Evolutionary conservation across 805 yeast species (phyloP), one percentile per base, ranked within the genome.

Genomic region (Yamadazyma insecticola): DNA sequence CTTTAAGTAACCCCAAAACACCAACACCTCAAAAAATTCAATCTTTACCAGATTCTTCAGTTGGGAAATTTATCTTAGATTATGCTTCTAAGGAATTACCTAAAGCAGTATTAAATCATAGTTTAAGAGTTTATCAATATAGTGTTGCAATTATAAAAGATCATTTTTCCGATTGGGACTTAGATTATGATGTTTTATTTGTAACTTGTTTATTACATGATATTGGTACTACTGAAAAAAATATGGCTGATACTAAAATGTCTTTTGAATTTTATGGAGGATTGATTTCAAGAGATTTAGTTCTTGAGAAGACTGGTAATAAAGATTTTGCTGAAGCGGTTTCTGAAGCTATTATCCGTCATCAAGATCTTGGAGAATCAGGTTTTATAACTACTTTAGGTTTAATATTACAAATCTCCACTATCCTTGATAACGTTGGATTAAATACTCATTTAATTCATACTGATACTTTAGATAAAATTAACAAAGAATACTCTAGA

Each of bases 201-300:
- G 48, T 44, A n/a, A 54, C 63, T 13, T 33, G 56, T 23, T 47
- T 57, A 36, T 45, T 57, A 28, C 63, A 57, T 38, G 63, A 57
- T 37, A 57, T 56, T 29, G 63, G 52, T 4, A 55, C 62, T 33
- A 56, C 60, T n/a, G 45, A 43, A 18, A 45, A 53, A 28, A 55
- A 56, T 30, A 53, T 57, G 59, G 35, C 28, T 3, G 53, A 56
- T 13, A 55, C 63, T 20, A 55, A 56, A 30, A 36, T 57, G 47
- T 55, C 61, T 22, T 57, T 57, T 37, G 63, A 57, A 32, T 53
- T 52, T 39, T 54, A 51, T 32, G 63, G 63, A 4, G 63, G 62
- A 2, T 30, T 55, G 11, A 26, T 57, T 17, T 41, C 59, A 4
- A 26, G 53, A 7, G 60, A 54, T 16, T 39, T 53, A 31, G 29